These are phyloP conservation scores for Alternaria sp. DNA, from an alignment of 2,329 filamentous ascomycete genomes.

Conservation along the genomic window DNA sequence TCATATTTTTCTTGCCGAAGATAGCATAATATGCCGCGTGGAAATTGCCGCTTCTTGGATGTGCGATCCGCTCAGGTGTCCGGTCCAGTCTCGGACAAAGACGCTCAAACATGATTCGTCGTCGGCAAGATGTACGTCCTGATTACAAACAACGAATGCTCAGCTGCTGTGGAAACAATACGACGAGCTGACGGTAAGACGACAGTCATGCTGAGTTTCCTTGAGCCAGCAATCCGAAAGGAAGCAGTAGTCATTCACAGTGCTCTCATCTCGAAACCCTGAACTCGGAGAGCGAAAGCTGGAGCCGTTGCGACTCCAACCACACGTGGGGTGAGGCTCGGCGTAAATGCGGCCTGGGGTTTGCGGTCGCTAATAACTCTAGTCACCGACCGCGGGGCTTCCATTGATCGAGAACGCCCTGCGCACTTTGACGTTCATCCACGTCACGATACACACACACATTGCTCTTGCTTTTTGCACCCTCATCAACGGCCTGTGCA, in stretches of 20 bases:
- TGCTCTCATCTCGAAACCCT: neutral
- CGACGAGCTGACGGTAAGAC: neutral
- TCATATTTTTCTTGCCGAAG: neutral
- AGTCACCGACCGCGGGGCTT: conserved; percentile 29
- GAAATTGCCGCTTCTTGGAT: neutral
- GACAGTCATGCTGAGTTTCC: neutral
- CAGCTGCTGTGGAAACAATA: neutral
- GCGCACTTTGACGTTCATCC: conserved; percentile 15
- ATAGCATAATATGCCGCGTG: conserved; percentile 1
- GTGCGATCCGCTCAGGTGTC: neutral
- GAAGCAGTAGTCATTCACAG: neutral
- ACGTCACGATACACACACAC: conserved; percentile 31
- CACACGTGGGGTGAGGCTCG: conserved; percentile 16
- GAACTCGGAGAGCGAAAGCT: neutral
- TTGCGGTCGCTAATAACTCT: conserved; percentile 23
- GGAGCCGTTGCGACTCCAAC: conserved; percentile 2
- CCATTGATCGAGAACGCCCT: conserved; percentile 15
- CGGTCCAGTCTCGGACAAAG: conserved; percentile 4
- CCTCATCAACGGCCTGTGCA: conserved; percentile 5
- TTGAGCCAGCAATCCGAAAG: neutral
- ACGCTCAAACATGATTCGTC: neutral
- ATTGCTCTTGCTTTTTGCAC: conserved; percentile 10
- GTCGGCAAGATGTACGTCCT: neutral
- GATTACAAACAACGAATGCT: conserved; percentile 6
- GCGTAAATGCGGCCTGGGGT: conserved; percentile 13